A percentile compares a stretch with the other conserved stretches of the same genome.
Evolutionary conservation across 192 early-diverging fungal species (phyloP).

Genomic region (Phycomyces blakesleeanus): DNA sequence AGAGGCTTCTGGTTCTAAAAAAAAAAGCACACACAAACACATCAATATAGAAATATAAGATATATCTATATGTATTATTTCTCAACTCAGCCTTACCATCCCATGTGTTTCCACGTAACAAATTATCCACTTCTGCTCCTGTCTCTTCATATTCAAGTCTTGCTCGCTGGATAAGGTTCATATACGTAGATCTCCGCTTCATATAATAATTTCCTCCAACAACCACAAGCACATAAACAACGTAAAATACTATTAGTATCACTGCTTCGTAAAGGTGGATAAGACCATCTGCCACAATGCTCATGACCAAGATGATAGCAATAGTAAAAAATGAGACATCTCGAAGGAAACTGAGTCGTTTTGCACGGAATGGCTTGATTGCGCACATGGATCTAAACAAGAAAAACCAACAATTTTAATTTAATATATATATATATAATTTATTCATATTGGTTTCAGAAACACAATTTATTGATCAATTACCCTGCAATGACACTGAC

Average conservation of each 20-base stretch:
- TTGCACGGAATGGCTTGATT: conserved; percentile 72
- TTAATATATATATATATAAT: too few relatives aligned
- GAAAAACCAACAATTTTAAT: neutral
- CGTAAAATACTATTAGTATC: conserved; percentile 54
- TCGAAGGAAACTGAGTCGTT: conserved; percentile 66
- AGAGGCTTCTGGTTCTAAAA: conserved; percentile 7
- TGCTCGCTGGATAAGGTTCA: conserved; percentile 42
- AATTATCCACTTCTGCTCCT: conserved; percentile 28
- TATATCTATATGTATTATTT: too few relatives aligned
- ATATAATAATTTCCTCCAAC: conserved; percentile 54
- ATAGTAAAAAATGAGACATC: conserved; percentile 76
- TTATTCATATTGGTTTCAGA: too few relatives aligned
- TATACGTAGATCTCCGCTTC: conserved; percentile 35
- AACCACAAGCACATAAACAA: conserved; percentile 57
- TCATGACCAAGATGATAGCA: conserved; percentile 50
- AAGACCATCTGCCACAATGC: conserved; percentile 49
- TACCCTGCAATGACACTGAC: conserved; percentile 39
- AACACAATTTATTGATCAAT: neutral
- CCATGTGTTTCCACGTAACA: conserved; percentile 24
- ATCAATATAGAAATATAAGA: too few relatives aligned
- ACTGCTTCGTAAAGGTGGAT: conserved; percentile 57
- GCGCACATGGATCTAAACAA: conserved; percentile 65
- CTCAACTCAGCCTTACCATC: conserved; percentile 17
- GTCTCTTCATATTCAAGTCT: conserved; percentile 44
- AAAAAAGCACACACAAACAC: neutral